A percentile compares a stretch with the other conserved stretches of the same genome.
Conservation (phyloP, 2,329 filamentous ascomycete genomes). For the Diaporthe helianthi region DNA sequence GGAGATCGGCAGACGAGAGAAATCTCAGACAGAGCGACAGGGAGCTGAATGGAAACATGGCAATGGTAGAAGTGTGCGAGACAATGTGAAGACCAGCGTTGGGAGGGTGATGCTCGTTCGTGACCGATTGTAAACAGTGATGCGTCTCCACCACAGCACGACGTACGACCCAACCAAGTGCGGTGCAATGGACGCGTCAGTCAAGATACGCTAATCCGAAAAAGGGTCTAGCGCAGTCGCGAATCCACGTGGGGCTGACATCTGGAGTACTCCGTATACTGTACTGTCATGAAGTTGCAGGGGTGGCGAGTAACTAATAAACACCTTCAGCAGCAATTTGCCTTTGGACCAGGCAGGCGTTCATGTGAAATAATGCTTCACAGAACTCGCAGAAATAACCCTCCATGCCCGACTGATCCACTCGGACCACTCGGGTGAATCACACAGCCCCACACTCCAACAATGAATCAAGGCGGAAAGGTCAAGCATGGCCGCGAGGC, state of each 20-base stretch:
- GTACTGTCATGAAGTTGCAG: neutral
- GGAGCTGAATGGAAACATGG: conserved; percentile 35
- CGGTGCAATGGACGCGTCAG: conserved; percentile 28
- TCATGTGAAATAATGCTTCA: neutral
- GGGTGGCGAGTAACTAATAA: neutral
- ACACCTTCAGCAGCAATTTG: neutral
- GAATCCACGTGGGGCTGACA: neutral
- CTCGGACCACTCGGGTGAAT: neutral
- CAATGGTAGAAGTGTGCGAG: conserved; percentile 37
- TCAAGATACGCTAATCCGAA: conserved; percentile 4
- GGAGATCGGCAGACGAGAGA: conserved; percentile 37
- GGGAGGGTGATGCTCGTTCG: conserved; percentile 15
- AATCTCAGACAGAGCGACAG: conserved; percentile 42
- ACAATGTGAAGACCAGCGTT: conserved; percentile 38
- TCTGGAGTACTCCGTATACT: neutral
- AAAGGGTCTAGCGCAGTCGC: neutral
- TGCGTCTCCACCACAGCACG: neutral
- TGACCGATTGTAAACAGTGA: neutral
- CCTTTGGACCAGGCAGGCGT: neutral
- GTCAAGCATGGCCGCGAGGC: conserved; percentile 40
- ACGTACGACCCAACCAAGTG: too few relatives aligned
- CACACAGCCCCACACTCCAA: neutral
- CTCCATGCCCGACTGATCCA: neutral
- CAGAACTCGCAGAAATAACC: too few relatives aligned
- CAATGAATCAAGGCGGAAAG: conserved; percentile 29